A percentile compares a stretch with the other conserved stretches of the same genome.
phyloP scores from a whole-genome alignment of 179 eudicot genomes.

The Heliamphora pulchella region DNA sequence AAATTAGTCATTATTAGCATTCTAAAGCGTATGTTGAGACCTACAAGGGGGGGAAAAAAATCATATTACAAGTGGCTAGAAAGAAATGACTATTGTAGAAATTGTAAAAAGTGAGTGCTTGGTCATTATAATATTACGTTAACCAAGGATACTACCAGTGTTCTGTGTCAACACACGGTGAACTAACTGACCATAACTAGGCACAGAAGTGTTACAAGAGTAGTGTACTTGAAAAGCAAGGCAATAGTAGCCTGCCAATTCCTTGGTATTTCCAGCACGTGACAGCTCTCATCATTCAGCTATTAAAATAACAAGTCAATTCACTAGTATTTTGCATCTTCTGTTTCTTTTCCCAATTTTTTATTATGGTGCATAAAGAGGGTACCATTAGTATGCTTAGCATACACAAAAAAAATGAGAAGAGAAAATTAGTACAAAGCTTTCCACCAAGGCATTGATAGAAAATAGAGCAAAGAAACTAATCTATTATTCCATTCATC shows the following conservation, averaged over 20 bases:
- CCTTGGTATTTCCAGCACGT: not conserved
- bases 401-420: too few relatives aligned
- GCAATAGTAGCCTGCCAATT: not conserved
- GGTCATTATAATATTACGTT: not conserved
- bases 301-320: not conserved
- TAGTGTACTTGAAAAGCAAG: not conserved
- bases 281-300: not conserved
- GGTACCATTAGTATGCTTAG: too few relatives aligned
- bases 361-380: too few relatives aligned
- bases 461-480: too few relatives aligned
- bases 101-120: not conserved
- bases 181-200: not conserved
- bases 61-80: too few relatives aligned
- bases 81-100: not conserved
- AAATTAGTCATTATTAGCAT: conserved; percentile 37
- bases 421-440: too few relatives aligned
- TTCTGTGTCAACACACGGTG: not conserved
- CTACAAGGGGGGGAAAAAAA: conserved; percentile 20
- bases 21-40: conserved; percentile 68
- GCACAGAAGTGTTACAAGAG: not conserved
- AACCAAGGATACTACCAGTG: not conserved
- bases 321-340: too few relatives aligned
- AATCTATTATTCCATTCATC: too few relatives aligned
- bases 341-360: too few relatives aligned
- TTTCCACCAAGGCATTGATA: too few relatives aligned